Base-by-base conservation (phyloP, 23 red algal genomes). In the Rhodosorus marinus region DNA sequence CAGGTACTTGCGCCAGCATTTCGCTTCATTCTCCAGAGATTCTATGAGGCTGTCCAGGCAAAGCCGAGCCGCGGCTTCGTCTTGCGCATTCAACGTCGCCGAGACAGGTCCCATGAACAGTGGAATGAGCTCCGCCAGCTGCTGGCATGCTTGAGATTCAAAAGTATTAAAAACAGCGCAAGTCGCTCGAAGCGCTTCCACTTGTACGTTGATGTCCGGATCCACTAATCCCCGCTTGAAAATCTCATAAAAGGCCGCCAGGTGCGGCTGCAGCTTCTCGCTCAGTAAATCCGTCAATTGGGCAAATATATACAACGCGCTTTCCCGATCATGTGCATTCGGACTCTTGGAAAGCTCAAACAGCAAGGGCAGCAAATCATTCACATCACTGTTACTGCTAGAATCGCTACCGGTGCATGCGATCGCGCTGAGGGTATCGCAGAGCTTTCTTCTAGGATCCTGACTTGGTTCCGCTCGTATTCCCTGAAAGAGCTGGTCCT, bases 1-100 rank as follows among this genome's bases (percentile, higher is more conserved):
- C 26, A 95, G 56, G 33, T 84, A 56, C 26, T 58, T 59, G 29
- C 61, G 64, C 49, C 70, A 95, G 54, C 81, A 79, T 27, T 48
- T 52, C 4, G 88, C 66, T 56, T 95, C 88, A n/a, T 47, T 69
- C 21, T 95, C 76, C 0, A 80, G 45, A 34, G 85, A 73, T 33
- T 95, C 88, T 34, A 95, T 75, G 9, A 95, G 59, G 46, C 74
- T 50, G 64, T 95, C 77, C 56, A 95, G 75, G 26, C 61, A 49
- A 24, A 14, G 50, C 29, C 74, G 55, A 0, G 88, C 70, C 31
- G 81, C 77, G 5, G 80, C 77, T 4, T 84, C 73, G 55, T 74
- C 70, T 0, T 57, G 62, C 22, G 47, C 42, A 38, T 38, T 36
- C 36, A 95, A 46, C 6, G 74, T 45, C 6, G 27, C 31, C 30